Conservation (phyloP, 805 yeast species). For the Vanderwaltozyma yarrowii region DNA sequence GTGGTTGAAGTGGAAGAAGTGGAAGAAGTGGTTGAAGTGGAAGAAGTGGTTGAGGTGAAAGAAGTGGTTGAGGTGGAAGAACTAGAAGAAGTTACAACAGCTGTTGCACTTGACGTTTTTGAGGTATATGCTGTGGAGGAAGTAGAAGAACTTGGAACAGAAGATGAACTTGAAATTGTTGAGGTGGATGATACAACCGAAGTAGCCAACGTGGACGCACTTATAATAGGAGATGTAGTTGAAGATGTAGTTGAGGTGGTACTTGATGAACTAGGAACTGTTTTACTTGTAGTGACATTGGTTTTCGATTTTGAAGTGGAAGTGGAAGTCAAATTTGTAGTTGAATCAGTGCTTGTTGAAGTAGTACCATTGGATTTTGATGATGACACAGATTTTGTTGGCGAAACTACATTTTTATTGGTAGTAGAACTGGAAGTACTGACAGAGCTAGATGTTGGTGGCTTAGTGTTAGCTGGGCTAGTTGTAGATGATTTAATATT, state of each 20-base stretch:
- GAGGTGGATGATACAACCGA: not conserved
- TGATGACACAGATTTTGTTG: too few relatives aligned
- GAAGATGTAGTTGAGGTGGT: not conserved
- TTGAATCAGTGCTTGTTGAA: not conserved
- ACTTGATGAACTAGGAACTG: not conserved
- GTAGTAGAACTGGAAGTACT: slow-evolving; percentile 16
- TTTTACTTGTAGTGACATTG: not conserved
- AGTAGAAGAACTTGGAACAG: not conserved
- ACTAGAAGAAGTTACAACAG: not conserved
- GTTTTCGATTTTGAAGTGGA: not conserved
- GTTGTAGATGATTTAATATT: too few relatives aligned
- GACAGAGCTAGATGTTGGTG: slow-evolving; percentile 7
- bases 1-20: not conserved
- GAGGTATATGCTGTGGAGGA: too few relatives aligned
- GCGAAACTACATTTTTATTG: not conserved
- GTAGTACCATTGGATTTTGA: too few relatives aligned
- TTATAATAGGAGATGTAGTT: not conserved
- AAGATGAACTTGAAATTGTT: not conserved
- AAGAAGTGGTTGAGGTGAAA: not conserved
- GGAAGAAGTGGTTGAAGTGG: not conserved
- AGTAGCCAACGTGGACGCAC: not conserved
- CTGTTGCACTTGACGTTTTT: too few relatives aligned
- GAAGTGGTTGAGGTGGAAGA: not conserved
- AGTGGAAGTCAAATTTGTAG: not conserved
- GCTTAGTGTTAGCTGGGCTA: too few relatives aligned